phyloP scores from a whole-genome alignment of 176 grass and related monocot species.

The Miscanthus lutarioriparius region DNA sequence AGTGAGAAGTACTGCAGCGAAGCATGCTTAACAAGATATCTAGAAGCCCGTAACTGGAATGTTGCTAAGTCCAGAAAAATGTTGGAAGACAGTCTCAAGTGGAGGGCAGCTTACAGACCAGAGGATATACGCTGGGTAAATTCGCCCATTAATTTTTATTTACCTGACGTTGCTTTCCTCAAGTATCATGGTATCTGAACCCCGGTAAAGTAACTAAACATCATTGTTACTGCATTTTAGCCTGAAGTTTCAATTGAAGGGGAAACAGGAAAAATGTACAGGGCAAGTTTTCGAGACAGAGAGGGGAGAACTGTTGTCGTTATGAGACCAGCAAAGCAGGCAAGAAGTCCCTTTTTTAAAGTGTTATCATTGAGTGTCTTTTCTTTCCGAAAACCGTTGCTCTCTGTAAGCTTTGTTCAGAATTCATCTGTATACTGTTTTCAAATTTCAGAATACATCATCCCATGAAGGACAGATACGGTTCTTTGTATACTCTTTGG shows the following conservation, averaged over 20 bases:
- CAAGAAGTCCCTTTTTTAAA: conserved; percentile 18
- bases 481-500: conserved; percentile 70
- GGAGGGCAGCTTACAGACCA: conserved; percentile 70
- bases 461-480: conserved; percentile 61
- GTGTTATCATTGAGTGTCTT: neutral
- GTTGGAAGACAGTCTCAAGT: conserved; percentile 84
- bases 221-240: conserved; percentile 39
- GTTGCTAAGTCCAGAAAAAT: conserved; percentile 73
- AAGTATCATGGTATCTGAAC: neutral
- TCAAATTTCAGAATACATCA: conserved; percentile 66
- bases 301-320: conserved; percentile 71
- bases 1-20: conserved; percentile 54
- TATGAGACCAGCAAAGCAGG: conserved; percentile 78
- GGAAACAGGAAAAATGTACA: conserved; percentile 86
- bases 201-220: neutral
- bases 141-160: neutral
- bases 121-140: conserved; percentile 84
- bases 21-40: conserved; percentile 68
- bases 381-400: neutral
- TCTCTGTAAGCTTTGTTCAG: neutral
- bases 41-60: conserved; percentile 77
- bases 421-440: neutral
- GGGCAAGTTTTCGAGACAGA: conserved; percentile 69
- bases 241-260: conserved; percentile 64
- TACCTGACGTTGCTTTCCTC: neutral